Conservation (phyloP, 208 protist genomes). For the Ichthyophonus hoferi region DNA sequence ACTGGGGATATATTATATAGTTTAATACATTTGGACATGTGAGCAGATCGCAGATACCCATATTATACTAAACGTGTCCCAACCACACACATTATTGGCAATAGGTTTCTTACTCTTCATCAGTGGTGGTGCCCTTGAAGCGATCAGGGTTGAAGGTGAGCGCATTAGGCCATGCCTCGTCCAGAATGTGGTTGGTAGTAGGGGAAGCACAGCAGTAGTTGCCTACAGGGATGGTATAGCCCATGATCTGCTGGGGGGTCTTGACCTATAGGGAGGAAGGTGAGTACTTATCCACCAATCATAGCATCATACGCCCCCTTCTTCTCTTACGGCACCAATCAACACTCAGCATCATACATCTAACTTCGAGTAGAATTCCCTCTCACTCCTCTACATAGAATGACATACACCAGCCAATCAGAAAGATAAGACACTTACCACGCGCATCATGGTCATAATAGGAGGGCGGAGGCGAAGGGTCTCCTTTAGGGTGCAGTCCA, state of each 20-base stretch:
- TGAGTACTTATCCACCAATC: not conserved
- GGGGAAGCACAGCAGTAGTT: constrained; percentile 41
- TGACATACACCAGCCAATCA: too few species aligned
- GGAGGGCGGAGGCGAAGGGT: constrained; percentile 41
- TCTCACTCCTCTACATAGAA: too few species aligned
- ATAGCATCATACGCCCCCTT: not conserved
- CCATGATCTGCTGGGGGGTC: constrained; percentile 18
- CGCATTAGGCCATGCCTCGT: not conserved
- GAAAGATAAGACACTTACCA: not conserved
- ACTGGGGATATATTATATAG: too few species aligned
- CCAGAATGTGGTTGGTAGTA: constrained; percentile 28
- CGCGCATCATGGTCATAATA: constrained; percentile 50
- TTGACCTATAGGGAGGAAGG: not conserved
- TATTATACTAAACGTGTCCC: too few species aligned
- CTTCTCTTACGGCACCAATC: too few species aligned
- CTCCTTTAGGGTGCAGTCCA: constrained; percentile 36
- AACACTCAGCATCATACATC: too few species aligned
- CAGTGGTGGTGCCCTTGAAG: constrained; percentile 23
- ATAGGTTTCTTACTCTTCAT: not conserved
- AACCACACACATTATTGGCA: too few species aligned
- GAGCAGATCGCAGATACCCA: too few species aligned
- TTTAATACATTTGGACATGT: too few species aligned
- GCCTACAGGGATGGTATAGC: constrained; percentile 36
- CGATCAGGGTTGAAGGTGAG: constrained; percentile 35
- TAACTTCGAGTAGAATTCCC: too few species aligned